Base-by-base conservation (phyloP, 306 rosid species). In the Quercus rubra region DNA sequence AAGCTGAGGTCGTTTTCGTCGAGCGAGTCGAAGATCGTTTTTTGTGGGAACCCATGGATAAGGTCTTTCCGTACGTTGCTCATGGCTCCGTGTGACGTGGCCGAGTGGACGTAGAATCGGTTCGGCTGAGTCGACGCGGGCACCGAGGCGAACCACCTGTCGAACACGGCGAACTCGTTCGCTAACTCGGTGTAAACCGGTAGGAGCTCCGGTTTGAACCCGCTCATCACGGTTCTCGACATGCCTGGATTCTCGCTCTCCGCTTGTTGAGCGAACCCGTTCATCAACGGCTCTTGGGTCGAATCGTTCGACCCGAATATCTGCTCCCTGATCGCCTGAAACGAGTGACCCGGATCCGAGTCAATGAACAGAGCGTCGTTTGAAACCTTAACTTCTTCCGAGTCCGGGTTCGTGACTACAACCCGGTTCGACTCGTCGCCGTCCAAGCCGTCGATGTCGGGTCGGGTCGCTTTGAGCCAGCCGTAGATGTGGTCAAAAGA, bases 61-160 rank as follows among this genome's bases (percentile, higher is more conserved):
- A 94, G 90, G 82, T 94, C 93, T 70, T 92, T 92, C 3, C 90
- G 81, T 41, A 94, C 92, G 80, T 94, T 92, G 83, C 97, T 92
- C 87, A 82, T 87, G 5, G 97, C 97, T 43, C 99, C 97, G 85
- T 92, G 97, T 4, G 99, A 94, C 15, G 99, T 94, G 2, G 99
- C 97, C 7, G 97, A 94, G 86, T 94, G 97, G 69, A 94, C 89
- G 86, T 89, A 94, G 81, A 92, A 91, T 49, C 99, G 92, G 84
- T 94, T 94, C 56, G 97, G 97, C 62, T 94, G 97, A 78, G 99
- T 94, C 52, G 97, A 90, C n/a, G 93, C 91, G 0, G 97, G 97
- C 1, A 94, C 95, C 2, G 97, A 94, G 1, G 97, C 97, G 80
- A 94, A 92, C 99, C 97, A 94, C 78, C 88, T 83, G 74, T 94